Base-by-base conservation (phyloP, 2,329 filamentous ascomycete genomes). In the Colletotrichum ledebouriae region DNA sequence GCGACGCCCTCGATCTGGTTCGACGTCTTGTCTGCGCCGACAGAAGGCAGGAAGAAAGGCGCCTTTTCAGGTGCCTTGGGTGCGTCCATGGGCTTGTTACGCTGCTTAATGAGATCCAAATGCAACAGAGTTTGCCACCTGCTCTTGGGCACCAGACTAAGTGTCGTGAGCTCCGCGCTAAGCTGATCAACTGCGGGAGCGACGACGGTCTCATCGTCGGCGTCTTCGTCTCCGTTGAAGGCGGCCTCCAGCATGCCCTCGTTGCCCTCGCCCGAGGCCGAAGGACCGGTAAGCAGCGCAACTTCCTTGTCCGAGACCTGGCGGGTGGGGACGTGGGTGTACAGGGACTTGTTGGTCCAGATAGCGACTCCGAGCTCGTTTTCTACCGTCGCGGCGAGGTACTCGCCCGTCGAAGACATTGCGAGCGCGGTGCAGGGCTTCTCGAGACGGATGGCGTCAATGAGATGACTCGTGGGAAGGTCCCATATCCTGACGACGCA, bases 51-150 rank as follows among this genome's bases (percentile, higher is more conserved):
- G 84, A 98, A 98, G 84, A 98, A 98, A 0, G 96, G 97, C 0
- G 95, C 95, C 76, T 97, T 97, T 77, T 98, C 93, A 0, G 96
- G 96, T 6, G 90, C 87, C 81, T 98, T 98, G 15, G 94, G 94
- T 0, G 94, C 89, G 78, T 98, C 94, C 72, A 90, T 94, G 0
- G 97, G 96, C 79, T 96, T 97, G 81, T 99, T 99, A 70, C 96
- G 92, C 79, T 94, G 89, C 81, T 94, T 92, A 77, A 99, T 97
- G 29, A 94, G 83, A 76, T 99, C 96, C 2, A 99, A 86, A 78
- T 99, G 93, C 33, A 99, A 84, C 13, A 99, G 84, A 1, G 94
- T 98, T 79, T 98, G 95, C 96, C 96, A 99, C 74, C 92, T 89
- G 70, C 92, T 94, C 78, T 92, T 94, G 11, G 96, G 97, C 4